Evolutionary conservation across 441 rosid species (phyloP), one percentile per base, ranked within the genome.

Genomic region (Pelargonium exstipulatum): DNA sequence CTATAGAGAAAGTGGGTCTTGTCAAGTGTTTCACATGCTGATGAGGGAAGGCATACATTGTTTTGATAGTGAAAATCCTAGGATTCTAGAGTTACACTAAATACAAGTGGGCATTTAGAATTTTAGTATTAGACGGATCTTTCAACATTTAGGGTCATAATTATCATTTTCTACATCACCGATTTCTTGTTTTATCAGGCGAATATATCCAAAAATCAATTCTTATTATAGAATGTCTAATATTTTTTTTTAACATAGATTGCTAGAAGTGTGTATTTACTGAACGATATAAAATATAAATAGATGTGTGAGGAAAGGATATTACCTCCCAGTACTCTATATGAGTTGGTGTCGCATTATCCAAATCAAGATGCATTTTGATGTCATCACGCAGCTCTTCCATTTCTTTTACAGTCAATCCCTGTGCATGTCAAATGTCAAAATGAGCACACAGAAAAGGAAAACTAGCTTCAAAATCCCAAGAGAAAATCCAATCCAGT

Each of bases 321-420:
- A 51, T 63, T 86, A 93, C 98, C 96, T 91, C 95, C 97, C 98
- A 91, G 69, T 85, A 94, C 67, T 85, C 90, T 69, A 83, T 69
- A 35, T 83, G 97, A 2, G 83, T 90, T 64, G 86, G 84, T 64
- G 97, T 89, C 72, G 79, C 82, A 65, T 90, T 83, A 73, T 94
- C 98, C 90, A 85, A 78, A 79, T 91, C 97, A 53, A 94, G 76
- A 83, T 91, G 90, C 97, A 94, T 87, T 82, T 91, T 91, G 70
- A 91, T 87, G 85, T 93, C 97, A 77, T 85, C 98, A 16, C 76
- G 91, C 69, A 94, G 96, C 77, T 91, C 97, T 82, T 91, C 97
- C 91, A 88, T 85, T 76, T 90, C 97, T 71, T 87, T 94, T 57
- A 83, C 93, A 2, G 92, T 85, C 84, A 94, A 83, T 43, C 96